phyloP scores from a whole-genome alignment of 139 green algal genomes.

The Picochlorum sp. region DNA sequence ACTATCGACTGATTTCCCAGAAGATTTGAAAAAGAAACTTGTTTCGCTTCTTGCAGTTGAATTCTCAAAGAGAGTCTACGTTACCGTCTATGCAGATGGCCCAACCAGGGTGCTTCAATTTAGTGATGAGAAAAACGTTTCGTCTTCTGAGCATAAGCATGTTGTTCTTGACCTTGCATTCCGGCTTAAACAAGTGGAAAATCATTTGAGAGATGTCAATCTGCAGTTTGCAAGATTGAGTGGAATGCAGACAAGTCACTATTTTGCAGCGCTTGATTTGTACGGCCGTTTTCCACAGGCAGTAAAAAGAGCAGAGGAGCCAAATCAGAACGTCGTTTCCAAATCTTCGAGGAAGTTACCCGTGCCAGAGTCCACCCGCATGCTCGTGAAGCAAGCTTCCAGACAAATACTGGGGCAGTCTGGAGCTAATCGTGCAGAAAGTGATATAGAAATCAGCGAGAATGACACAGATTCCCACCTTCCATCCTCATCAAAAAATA shows the following conservation, averaged over 20 bases:
- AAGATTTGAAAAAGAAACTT: conserved; percentile 39
- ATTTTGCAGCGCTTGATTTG: conserved; percentile 30
- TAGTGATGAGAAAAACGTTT: conserved; percentile 47
- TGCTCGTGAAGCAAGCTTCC: conserved; percentile 1
- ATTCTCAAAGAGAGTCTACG: conserved; percentile 60
- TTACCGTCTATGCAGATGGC: conserved; percentile 75
- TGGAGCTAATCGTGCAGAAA: too few relatives aligned
- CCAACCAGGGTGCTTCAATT: conserved; percentile 80
- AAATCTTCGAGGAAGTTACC: conserved; percentile 15
- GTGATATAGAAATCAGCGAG: too few relatives aligned
- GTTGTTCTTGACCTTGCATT: conserved; percentile 50
- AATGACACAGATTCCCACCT: too few relatives aligned
- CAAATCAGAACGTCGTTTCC: background rate
- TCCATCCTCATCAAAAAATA: background rate
- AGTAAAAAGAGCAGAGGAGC: background rate
- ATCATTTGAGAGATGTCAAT: conserved; percentile 35
- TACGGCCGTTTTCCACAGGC: conserved; percentile 27
- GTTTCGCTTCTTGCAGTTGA: conserved; percentile 39
- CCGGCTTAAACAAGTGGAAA: conserved; percentile 44
- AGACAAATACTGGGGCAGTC: conserved; percentile 3
- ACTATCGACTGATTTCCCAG: conserved; percentile 24
- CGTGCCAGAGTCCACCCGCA: conserved; percentile 6
- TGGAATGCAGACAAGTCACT: conserved; percentile 17
- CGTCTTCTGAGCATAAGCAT: conserved; percentile 41
- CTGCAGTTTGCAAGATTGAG: conserved; percentile 33